Percentiles rank a stretch among this genome's conserved stretches.
Conservation (phyloP, 2,329 filamentous ascomycete species). For the Colletotrichum eremochloae region DNA sequence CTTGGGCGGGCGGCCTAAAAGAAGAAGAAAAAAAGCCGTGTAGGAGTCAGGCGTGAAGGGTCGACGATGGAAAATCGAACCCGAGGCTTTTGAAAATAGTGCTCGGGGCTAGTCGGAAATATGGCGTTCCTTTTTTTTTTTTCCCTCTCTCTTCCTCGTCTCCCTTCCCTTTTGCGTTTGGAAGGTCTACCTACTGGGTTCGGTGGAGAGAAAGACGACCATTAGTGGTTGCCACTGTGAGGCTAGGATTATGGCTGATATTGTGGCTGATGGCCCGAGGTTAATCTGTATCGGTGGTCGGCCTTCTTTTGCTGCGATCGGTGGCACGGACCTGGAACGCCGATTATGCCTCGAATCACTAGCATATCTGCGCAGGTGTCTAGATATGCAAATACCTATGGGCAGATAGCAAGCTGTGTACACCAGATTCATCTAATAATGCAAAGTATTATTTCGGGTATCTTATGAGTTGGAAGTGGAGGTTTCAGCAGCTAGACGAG, state of each 20-base stretch:
- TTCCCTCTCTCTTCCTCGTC: background rate
- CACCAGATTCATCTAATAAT: background rate
- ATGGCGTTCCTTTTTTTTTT: background rate
- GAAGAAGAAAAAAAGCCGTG: conserved; percentile 15
- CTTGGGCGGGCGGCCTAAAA: background rate
- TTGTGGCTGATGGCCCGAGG: background rate
- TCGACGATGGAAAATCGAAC: conserved; percentile 39
- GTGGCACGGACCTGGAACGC: background rate
- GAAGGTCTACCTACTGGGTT: background rate
- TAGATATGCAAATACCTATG: too few relatives aligned
- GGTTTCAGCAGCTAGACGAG: conserved; percentile 1
- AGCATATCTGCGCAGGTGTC: background rate
- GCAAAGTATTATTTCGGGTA: conserved; percentile 5
- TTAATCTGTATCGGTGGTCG: background rate
- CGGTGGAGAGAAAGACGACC: background rate
- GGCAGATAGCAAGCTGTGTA: too few relatives aligned
- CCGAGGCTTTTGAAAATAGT: conserved; percentile 4
- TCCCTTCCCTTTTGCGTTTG: background rate
- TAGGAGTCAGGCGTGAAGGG: conserved; percentile 2
- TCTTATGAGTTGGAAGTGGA: conserved; percentile 2
- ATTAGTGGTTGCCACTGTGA: too few relatives aligned
- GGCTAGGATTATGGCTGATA: background rate
- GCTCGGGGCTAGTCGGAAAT: conserved; percentile 17
- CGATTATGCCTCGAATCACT: background rate
- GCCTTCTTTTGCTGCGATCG: background rate